These are phyloP conservation scores for Bipolaris sorokiniana DNA, from an alignment of 2,329 filamentous ascomycete species.

Conservation along the genomic window DNA sequence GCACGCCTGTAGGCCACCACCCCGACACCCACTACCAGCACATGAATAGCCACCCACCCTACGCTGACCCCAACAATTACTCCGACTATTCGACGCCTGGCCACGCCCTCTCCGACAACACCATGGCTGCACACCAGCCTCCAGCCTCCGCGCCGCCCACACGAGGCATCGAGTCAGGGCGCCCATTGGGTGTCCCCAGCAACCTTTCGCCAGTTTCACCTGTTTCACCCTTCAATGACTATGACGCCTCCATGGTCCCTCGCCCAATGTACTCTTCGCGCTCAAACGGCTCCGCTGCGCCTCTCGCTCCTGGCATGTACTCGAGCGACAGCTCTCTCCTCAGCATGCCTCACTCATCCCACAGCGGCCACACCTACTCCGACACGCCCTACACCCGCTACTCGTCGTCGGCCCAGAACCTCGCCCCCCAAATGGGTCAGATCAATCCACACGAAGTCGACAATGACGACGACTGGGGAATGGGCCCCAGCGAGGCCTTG, in stretches of 20 bases:
- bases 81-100: constrained; percentile 43
- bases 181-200: constrained; percentile 32
- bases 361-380: constrained; percentile 54
- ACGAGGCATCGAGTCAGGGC: constrained; percentile 49
- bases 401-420: constrained; percentile 47
- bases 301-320: constrained; percentile 42
- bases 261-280: constrained; percentile 34
- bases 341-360: constrained; percentile 53
- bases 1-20: constrained; percentile 33
- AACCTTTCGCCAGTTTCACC: constrained; percentile 21
- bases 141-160: too few relatives aligned
- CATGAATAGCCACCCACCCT: constrained; percentile 3
- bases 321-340: constrained; percentile 53
- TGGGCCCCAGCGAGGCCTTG: constrained; percentile 57
- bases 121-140: constrained; percentile 32
- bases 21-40: constrained; percentile 30
- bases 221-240: constrained; percentile 37
- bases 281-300: constrained; percentile 29
- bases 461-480: constrained; percentile 87
- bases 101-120: constrained; percentile 68
- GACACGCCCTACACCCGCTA: constrained; percentile 73
- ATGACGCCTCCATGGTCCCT: constrained; percentile 29
- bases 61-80: constrained; percentile 41
- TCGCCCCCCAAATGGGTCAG: constrained; percentile 48
- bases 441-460: constrained; percentile 81